Conservation (phyloP, 768 basidiomycete species). For the Agrocybe praecox region DNA sequence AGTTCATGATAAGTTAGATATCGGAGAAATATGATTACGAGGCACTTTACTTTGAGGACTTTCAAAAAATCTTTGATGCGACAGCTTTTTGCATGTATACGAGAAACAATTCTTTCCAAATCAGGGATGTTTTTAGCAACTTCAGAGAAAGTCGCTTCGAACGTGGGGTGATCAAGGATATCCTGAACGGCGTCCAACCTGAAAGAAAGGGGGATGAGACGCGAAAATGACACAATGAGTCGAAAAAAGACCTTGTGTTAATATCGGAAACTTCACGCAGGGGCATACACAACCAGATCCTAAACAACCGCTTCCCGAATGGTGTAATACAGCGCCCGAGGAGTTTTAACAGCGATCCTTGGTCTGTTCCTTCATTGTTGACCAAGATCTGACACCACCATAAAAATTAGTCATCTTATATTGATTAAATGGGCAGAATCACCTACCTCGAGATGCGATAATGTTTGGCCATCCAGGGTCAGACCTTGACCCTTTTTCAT, state of each 20-base stretch:
- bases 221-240: background rate
- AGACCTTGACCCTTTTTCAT: slow-evolving; percentile 88
- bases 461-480: slow-evolving; percentile 90
- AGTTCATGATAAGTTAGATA: background rate
- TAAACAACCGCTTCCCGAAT: slow-evolving; percentile 94
- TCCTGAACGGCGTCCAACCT: slow-evolving; percentile 96
- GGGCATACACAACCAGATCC: slow-evolving; percentile 96
- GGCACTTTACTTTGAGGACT: slow-evolving; percentile 63
- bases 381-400: slow-evolving; percentile 60
- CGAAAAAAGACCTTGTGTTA: slow-evolving; percentile 68
- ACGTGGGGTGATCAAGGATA: slow-evolving; percentile 77
- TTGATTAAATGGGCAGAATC: background rate
- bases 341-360: slow-evolving; percentile 85
- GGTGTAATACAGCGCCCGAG: slow-evolving; percentile 87
- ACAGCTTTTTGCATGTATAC: slow-evolving; percentile 92
- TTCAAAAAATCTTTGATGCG: slow-evolving; percentile 86
- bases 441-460: slow-evolving; percentile 90
- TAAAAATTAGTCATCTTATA: slow-evolving; percentile 1
- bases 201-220: background rate
- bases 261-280: slow-evolving; percentile 81
- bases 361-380: slow-evolving; percentile 93
- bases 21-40: background rate
- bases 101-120: slow-evolving; percentile 90
- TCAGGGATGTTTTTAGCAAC: slow-evolving; percentile 87
- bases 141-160: slow-evolving; percentile 73